A percentile compares a stretch with the other conserved stretches of the same genome.
Conservation (phyloP, 2,329 filamentous ascomycete species). For the Pseudopithomyces chartarum region DNA sequence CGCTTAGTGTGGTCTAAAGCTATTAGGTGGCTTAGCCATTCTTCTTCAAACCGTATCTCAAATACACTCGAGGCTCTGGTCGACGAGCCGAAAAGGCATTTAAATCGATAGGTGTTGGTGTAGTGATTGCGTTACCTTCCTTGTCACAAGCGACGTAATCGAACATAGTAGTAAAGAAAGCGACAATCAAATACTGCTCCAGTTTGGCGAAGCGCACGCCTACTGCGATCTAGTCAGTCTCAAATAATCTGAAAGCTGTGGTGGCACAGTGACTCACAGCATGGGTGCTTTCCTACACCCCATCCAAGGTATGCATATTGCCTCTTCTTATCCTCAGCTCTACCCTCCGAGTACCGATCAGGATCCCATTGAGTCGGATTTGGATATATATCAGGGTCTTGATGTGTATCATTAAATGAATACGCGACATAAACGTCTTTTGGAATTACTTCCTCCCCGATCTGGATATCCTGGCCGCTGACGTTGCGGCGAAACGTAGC, state of each 20-base stretch:
- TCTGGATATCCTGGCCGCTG: slow-evolving; percentile 51
- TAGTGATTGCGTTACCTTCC: neutral
- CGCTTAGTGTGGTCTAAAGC: too few relatives aligned
- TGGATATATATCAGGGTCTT: slow-evolving; percentile 55
- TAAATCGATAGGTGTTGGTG: neutral
- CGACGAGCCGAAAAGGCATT: neutral
- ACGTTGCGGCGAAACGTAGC: slow-evolving; percentile 59
- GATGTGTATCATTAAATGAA: slow-evolving; percentile 54
- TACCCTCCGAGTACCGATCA: slow-evolving; percentile 51
- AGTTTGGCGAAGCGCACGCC: neutral
- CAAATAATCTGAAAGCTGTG: too few relatives aligned
- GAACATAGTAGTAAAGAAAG: neutral
- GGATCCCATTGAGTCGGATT: slow-evolving; percentile 59
- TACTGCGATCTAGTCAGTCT: neutral
- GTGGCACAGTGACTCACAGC: neutral
- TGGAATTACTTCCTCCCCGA: slow-evolving; percentile 58
- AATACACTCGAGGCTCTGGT: neutral
- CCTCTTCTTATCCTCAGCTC: slow-evolving; percentile 55
- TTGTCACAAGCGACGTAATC: neutral
- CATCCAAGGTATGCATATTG: slow-evolving; percentile 44
- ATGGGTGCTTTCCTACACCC: slow-evolving; percentile 23
- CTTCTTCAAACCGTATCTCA: neutral
- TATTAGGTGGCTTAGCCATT: neutral
- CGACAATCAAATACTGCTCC: neutral
- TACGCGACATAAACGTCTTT: slow-evolving; percentile 53